Base-by-base conservation (phyloP, 805 yeast genomes). In the Metschnikowia santaceciliae region DNA sequence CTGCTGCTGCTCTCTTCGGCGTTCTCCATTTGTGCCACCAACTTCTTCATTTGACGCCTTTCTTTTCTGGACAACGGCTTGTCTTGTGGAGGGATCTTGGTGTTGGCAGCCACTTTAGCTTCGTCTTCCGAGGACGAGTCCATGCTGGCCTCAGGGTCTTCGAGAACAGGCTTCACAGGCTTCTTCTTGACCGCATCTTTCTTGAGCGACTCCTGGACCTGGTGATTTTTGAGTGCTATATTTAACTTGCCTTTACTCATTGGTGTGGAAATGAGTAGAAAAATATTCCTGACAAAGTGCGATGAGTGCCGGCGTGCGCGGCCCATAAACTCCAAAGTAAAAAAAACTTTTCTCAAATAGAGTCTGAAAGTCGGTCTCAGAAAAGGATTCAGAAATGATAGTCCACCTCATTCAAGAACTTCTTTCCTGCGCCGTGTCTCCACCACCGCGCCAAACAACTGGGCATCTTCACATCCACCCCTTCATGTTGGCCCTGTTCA, bases 391-490 rank as follows among this genome's bases (percentile, higher is more conserved):
- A 37, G 42, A 53, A 55, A 3, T 38, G 39, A 46, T 56, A 57
- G 40, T 58, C 67, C 17, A 63, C 59, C 48, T 77, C 83, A 52
- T 79, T 78, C 34, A 82, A 53, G 57, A 84, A 83, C 2, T 61
- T 64, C 59, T 82, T 83, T 1, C 88, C 87, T 2, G 81, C 72
- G 8, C 87, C 86, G 54, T 72, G 72, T 58, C 81, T 81, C 95
- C 95, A 87, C 91, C 91, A 87, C 53, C 83, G 74, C 32, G 80
- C 73, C 42, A 87, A 64, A 67, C 95, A 87, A 59, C 91, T 85
- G 55, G 77, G 80, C 4, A 79, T 64, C 53, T 74, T 62, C n/a
- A 74, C 66, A 48, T 75, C 74, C 53, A 79, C 70, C 42, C 74
- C 69, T 19, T 68, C 52, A 26, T 57, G 56, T 8, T 58, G 54